Percentiles rank a stretch among this genome's conserved stretches.
These are phyloP conservation scores for Parsonsia alboflavescens DNA, from an alignment of 257 asterid genomes.

Conservation along the genomic window DNA sequence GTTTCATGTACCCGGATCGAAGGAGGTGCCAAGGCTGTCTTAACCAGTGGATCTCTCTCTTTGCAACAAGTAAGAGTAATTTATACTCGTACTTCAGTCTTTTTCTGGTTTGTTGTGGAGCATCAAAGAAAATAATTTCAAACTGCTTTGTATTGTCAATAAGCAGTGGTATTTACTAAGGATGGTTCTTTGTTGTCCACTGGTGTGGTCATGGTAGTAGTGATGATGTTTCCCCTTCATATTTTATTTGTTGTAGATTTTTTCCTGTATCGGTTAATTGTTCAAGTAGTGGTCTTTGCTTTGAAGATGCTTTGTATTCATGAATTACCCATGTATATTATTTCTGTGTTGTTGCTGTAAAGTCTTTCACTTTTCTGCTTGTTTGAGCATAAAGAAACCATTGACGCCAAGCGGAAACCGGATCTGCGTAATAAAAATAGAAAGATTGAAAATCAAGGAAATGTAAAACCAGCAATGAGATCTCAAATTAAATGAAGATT, in stretches of 20 bases:
- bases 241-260: background rate
- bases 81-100: conserved; percentile 68
- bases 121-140: conserved; percentile 18
- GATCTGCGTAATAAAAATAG: no score
- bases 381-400: background rate
- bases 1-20: conserved; percentile 75
- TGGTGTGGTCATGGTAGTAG: background rate
- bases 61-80: conserved; percentile 81
- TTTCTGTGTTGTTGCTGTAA: background rate
- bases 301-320: background rate
- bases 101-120: conserved; percentile 79
- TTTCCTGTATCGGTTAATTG: background rate
- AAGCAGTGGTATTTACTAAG: background rate
- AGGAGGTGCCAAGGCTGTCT: conserved; percentile 96
- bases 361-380: background rate
- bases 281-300: background rate
- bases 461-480: no score
- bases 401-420: no score
- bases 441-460: no score
- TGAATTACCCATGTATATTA: background rate
- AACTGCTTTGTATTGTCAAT: background rate
- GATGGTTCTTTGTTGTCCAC: background rate
- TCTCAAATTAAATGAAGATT: no score
- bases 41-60: conserved; percentile 72
- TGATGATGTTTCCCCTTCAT: background rate